Conservation (phyloP, 2,329 filamentous ascomycete genomes). For the Fusarium kyushuense region DNA sequence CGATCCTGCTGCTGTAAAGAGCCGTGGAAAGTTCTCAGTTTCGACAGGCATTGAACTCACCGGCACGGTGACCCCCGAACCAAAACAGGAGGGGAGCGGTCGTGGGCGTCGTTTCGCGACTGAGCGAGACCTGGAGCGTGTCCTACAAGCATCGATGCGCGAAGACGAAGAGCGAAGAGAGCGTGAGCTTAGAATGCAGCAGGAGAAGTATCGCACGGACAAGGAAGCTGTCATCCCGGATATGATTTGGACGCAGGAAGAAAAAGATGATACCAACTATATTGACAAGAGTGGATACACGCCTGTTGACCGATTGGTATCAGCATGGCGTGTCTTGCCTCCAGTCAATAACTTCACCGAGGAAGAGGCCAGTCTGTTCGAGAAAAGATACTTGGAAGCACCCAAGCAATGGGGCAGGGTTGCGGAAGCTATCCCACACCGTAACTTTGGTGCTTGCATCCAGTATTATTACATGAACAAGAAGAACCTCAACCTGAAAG, state of each 20-base stretch:
- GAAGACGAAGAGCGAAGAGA: constrained; percentile 78
- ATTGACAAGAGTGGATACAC: constrained; percentile 75
- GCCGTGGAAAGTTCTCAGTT: constrained; percentile 65
- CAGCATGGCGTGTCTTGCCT: constrained; percentile 78
- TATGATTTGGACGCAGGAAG: constrained; percentile 73
- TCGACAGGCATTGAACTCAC: constrained; percentile 52
- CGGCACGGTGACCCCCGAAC: constrained; percentile 61
- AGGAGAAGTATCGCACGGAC: constrained; percentile 78
- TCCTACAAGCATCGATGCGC: constrained; percentile 77
- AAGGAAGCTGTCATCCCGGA: constrained; percentile 81
- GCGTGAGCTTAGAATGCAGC: constrained; percentile 71
- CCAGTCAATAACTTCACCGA: constrained; percentile 80
- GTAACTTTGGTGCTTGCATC: constrained; percentile 83
- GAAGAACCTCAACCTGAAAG: constrained; percentile 80
- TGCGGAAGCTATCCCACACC: constrained; percentile 73
- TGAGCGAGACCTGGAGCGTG: constrained; percentile 78
- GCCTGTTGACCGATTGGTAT: constrained; percentile 74
- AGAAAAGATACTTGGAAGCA: constrained; percentile 78
- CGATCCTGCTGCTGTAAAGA: constrained; percentile 66
- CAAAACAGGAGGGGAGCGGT: constrained; percentile 68
- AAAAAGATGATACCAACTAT: constrained; percentile 69
- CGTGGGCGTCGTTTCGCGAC: constrained; percentile 71
- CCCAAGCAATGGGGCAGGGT: constrained; percentile 88
- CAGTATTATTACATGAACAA: constrained; percentile 88
- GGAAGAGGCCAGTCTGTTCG: constrained; percentile 77